Evolutionary conservation across 2,329 filamentous ascomycete species (phyloP).

Genomic region (Cladorrhinum sp.): DNA sequence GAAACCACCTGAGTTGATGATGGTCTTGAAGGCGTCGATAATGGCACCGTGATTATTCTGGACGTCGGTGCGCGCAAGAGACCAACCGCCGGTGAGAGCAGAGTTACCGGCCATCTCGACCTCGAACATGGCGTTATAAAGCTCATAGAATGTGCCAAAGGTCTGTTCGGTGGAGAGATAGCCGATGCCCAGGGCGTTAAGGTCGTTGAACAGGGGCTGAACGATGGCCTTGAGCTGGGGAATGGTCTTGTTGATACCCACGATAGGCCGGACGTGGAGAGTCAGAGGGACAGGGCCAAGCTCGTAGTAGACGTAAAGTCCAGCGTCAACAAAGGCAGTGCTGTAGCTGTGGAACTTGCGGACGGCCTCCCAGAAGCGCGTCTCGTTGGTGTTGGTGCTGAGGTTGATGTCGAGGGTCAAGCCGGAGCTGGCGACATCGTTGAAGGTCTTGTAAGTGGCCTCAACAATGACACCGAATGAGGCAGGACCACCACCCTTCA

Average conservation of each 20-base stretch:
- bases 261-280: constrained; percentile 39
- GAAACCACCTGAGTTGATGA: constrained; percentile 32
- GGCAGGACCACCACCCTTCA: constrained; percentile 51
- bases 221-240: constrained; percentile 36
- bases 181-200: constrained; percentile 30
- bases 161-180: constrained; percentile 31
- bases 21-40: constrained; percentile 36
- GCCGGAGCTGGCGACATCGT: constrained; percentile 43
- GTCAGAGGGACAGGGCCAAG: constrained; percentile 38
- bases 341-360: constrained; percentile 45
- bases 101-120: constrained; percentile 34
- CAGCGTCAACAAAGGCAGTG: constrained; percentile 39
- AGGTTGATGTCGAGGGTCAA: constrained; percentile 40
- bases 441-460: constrained; percentile 50
- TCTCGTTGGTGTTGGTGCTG: constrained; percentile 36
- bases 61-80: constrained; percentile 37
- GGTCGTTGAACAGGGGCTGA: constrained; percentile 35
- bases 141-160: constrained; percentile 35
- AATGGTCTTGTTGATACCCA: constrained; percentile 36
- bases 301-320: constrained; percentile 45
- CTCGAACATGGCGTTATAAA: constrained; percentile 39
- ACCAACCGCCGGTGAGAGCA: constrained; percentile 39
- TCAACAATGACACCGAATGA: constrained; percentile 51
- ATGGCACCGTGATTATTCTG: constrained; percentile 35
- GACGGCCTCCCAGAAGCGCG: constrained; percentile 47